Percentiles rank a stretch among this genome's conserved stretches.
Evolutionary conservation across 2,329 filamentous ascomycete genomes (phyloP).

Genomic region (Monosporascus sp.): DNA sequence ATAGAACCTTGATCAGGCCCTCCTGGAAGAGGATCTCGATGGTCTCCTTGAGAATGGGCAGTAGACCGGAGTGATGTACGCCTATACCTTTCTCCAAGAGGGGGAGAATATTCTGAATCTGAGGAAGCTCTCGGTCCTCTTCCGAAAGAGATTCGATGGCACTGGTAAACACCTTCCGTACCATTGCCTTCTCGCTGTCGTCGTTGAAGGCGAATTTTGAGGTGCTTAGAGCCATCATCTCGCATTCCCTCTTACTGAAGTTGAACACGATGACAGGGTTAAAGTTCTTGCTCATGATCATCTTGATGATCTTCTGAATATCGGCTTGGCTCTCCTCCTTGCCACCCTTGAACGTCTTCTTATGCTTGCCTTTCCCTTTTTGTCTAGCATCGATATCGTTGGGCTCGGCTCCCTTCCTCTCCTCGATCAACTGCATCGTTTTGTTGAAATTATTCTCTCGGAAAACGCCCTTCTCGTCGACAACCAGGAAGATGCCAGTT

Average conservation of each 20-base stretch:
- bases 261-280: conserved; percentile 99
- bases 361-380: conserved; percentile 82
- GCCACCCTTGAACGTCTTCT: conserved; percentile 87
- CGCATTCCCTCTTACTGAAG: conserved; percentile 97
- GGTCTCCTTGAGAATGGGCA: conserved; percentile 95
- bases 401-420: conserved; percentile 80
- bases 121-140: conserved; percentile 80
- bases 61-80: conserved; percentile 90
- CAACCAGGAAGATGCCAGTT: conserved; percentile 87
- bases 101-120: conserved; percentile 86
- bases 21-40: conserved; percentile 99
- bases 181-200: conserved; percentile 90
- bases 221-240: conserved; percentile 82
- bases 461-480: conserved; percentile 95
- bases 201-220: conserved; percentile 90
- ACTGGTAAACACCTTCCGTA: conserved; percentile 86
- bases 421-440: conserved; percentile 85
- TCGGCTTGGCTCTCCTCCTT: conserved; percentile 66
- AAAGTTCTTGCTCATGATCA: conserved; percentile 97
- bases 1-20: conserved; percentile 93
- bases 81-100: conserved; percentile 87
- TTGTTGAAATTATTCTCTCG: conserved; percentile 96
- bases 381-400: conserved; percentile 72
- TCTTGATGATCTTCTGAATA: conserved; percentile 96
- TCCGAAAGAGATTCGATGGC: conserved; percentile 90